Base-by-base conservation (phyloP, 495 filamentous ascomycete species). In the Talaromyces wortmannii region DNA sequence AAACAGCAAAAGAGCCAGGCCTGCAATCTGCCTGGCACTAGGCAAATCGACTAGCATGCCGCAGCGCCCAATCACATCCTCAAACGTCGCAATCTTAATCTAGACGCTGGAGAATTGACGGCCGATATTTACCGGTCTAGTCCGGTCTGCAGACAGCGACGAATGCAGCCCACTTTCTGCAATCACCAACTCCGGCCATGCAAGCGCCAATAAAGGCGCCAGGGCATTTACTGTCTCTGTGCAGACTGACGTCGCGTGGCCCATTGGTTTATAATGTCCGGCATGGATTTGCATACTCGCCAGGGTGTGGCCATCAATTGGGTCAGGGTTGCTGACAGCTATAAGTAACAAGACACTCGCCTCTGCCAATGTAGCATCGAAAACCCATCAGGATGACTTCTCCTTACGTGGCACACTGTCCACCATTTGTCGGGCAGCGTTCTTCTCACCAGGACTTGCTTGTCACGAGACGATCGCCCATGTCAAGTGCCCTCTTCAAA, bases 341-440 rank as follows among this genome's bases (percentile, higher is more conserved):
- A 46, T 46, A 46, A 46, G 44, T 46, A 33, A 23, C 23, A 23
- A 10, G 36, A 40, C 13, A 40, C 13, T 13, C 36, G 36, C 23
- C n/a, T 13, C 6, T 50, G 31, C 10, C 50, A 12, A 43, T 52
- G 16, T 36, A 29, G 52, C 44, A 46, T 29, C 45, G 40, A 17
- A 31, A 33, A 11, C 7, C 51, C 16, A 30, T 42, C 40, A 46
- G 5, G 10, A 44, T 53, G 15, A 43, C 17, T 53, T 40, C n/a
- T 15, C 30, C 43, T 40, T 53, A 53, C 52, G 52, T 53, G 52
- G 52, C 52, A 53, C 52, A 45, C 30, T 53, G 18, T 43, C 52
- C 18, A 46, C 36, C 52, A 45, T 15, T 52, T 15, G n/a, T 44
- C 31, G 12, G 23, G 23, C 33, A 29, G 23, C 23, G 23, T 23